Evolutionary conservation across 352 stramenopile species (phyloP).

Genomic region (Globisporangium splendens): DNA sequence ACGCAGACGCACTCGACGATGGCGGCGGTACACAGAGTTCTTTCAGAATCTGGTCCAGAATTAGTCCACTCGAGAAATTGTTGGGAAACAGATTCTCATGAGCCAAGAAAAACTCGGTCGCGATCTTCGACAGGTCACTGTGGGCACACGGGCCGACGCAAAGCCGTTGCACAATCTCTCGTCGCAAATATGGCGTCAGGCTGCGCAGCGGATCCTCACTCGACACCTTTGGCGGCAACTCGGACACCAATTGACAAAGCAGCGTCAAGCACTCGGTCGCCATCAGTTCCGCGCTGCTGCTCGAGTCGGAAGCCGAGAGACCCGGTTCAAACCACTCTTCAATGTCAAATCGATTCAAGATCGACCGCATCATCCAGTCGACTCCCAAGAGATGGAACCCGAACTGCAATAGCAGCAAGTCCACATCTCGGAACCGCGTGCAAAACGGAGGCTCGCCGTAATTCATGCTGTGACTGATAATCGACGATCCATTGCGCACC

Average conservation of each 20-base stretch:
- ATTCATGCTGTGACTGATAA: constrained; percentile 89
- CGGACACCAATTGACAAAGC: constrained; percentile 70
- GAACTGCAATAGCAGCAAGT: constrained; percentile 79
- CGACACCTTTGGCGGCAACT: constrained; percentile 63
- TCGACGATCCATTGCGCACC: constrained; percentile 80
- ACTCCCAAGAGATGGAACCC: constrained; percentile 68
- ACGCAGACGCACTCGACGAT: constrained; percentile 20
- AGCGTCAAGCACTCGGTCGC: constrained; percentile 77
- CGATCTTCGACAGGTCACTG: constrained; percentile 82
- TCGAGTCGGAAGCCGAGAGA: constrained; percentile 19
- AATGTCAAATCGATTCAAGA: constrained; percentile 68
- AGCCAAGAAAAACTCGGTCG: constrained; percentile 74
- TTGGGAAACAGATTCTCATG: constrained; percentile 73
- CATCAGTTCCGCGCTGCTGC: constrained; percentile 65
- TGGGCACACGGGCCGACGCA: constrained; percentile 79
- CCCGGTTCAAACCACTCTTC: constrained; percentile 47
- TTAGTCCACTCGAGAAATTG: constrained; percentile 61
- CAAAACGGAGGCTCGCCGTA: constrained; percentile 88
- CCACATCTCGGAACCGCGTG: constrained; percentile 75
- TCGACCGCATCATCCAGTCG: constrained; percentile 76
- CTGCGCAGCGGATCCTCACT: constrained; percentile 46
- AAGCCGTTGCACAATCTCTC: constrained; percentile 78
- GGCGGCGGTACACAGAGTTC: constrained; percentile 49
- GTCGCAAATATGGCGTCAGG: constrained; percentile 64
- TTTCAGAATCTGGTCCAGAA: constrained; percentile 78